A percentile compares a stretch with the other conserved stretches of the same genome.
Evolutionary conservation across 441 rosid genomes (phyloP).

Genomic region (Erodium moschatum): DNA sequence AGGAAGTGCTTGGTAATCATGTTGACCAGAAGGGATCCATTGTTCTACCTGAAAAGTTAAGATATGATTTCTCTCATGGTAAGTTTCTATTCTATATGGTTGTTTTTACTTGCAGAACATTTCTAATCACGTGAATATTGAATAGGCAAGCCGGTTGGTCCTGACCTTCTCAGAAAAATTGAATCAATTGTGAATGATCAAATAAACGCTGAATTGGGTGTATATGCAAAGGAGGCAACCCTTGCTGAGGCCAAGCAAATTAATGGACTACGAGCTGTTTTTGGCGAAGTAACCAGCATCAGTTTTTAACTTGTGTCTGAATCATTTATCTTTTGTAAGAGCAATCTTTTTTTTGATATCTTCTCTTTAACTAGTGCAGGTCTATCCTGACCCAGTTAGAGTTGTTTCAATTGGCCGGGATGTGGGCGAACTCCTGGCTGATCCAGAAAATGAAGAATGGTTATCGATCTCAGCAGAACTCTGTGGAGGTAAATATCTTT

Average conservation of each 20-base stretch:
- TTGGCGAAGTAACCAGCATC: slow-evolving; percentile 69
- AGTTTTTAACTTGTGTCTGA: not conserved
- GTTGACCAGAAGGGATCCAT: slow-evolving; percentile 97
- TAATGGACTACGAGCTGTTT: slow-evolving; percentile 84
- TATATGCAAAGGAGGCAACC: slow-evolving; percentile 59
- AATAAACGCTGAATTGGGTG: slow-evolving; percentile 76
- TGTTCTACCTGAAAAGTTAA: slow-evolving; percentile 89
- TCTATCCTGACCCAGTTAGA: slow-evolving; percentile 96
- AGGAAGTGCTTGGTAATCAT: slow-evolving; percentile 94
- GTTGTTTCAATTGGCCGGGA: slow-evolving; percentile 77
- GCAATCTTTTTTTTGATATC: slow-evolving; percentile 5
- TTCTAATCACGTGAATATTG: slow-evolving; percentile 20
- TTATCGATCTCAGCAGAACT: slow-evolving; percentile 64
- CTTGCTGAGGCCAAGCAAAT: slow-evolving; percentile 76
- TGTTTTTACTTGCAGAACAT: slow-evolving; percentile 16
- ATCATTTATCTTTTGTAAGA: slow-evolving; percentile 4
- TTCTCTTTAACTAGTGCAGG: slow-evolving; percentile 32
- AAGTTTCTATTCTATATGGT: slow-evolving; percentile 21
- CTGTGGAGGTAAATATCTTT: slow-evolving; percentile 66
- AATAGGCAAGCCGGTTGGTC: slow-evolving; percentile 76
- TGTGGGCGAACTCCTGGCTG: slow-evolving; percentile 73
- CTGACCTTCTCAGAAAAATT: slow-evolving; percentile 60
- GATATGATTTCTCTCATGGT: slow-evolving; percentile 98
- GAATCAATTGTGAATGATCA: slow-evolving; percentile 86
- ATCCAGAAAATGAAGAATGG: slow-evolving; percentile 83